phyloP scores from a whole-genome alignment of 2,329 filamentous ascomycete genomes.

The Stylonectria norvegica region DNA sequence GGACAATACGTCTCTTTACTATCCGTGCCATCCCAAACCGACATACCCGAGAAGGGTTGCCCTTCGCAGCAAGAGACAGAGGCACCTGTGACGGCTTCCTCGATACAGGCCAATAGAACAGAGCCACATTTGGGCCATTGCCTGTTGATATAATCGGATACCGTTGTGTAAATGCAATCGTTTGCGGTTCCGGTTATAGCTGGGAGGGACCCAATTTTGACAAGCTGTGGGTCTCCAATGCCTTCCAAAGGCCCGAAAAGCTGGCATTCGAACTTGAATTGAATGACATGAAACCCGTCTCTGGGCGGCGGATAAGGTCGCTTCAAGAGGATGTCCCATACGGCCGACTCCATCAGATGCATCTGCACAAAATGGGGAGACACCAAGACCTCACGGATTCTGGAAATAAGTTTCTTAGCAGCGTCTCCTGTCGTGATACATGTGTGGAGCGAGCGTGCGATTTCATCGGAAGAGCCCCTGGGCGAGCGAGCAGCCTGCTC shows the following conservation, averaged over 20 bases:
- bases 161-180: conserved; percentile 31
- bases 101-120: conserved; percentile 29
- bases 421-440: conserved; percentile 30
- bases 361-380: conserved; percentile 37
- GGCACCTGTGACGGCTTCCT: conserved; percentile 32
- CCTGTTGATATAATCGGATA: conserved; percentile 31
- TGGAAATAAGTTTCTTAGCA: conserved; percentile 27
- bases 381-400: conserved; percentile 29
- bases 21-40: conserved; percentile 35
- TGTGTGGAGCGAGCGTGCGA: conserved; percentile 30
- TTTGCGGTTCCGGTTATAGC: conserved; percentile 35
- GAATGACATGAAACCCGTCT: conserved; percentile 35
- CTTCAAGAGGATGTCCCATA: conserved; percentile 35
- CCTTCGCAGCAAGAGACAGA: conserved; percentile 23
- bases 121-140: conserved; percentile 34
- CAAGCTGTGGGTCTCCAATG: conserved; percentile 27
- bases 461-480: conserved; percentile 33
- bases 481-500: conserved; percentile 34
- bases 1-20: conserved; percentile 25
- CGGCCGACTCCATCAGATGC: conserved; percentile 36
- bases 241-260: conserved; percentile 29
- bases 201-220: conserved; percentile 29
- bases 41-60: conserved; percentile 31
- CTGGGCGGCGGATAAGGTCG: conserved; percentile 29
- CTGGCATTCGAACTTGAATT: conserved; percentile 36